Evolutionary conservation across 768 basidiomycete genomes (phyloP), one percentile per base, ranked within the genome.

Genomic region (Lactarius quietus): DNA sequence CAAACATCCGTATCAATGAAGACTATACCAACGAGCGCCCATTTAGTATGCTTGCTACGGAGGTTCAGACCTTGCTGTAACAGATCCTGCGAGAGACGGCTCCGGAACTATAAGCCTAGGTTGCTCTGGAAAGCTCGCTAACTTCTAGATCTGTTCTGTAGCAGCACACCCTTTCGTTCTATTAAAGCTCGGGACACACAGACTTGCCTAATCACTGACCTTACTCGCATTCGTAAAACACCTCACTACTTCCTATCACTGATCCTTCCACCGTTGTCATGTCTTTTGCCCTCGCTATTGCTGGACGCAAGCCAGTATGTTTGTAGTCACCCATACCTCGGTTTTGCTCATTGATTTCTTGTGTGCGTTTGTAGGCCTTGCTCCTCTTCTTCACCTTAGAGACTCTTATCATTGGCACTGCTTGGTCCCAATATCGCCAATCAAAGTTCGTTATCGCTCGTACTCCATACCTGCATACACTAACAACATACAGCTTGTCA

Each of bases 371-470:
- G 4, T 57, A 74, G 72, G 67, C 72, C 36, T 57, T 74, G 41
- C 28, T 71, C 51, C 70, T 74, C 57, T 74, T 72, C 57, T 66
- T 48, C 18, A 64, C 69, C 26, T 33, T 73, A 18, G 72, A 74
- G 56, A 63, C 70, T 31, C 70, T 68, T 15, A 41, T 73, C 52
- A 66, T 69, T 39, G 64, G 56, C 41, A 70, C 62, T 39, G 71
- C 73, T n/a, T 74, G 65, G 57, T 55, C 43, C 7, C 73, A 72
- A 56, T 73, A 68, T 59, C 59, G 68, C 60, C 63, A 67, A 59
- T 69, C 72, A 48, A 71, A 69, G 73, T 74, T 15, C 29, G 68
- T 62, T 57, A 41, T 14, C 23, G 28, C 23, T n/a, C 20, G 1
- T 59, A 18, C 3, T 35, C 38, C 7, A n/a, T n/a, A 18, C 23